Evolutionary conservation across 2,329 filamentous ascomycete genomes (phyloP), one percentile per base, ranked within the genome.

Genomic region (Fusarium marasasianum): DNA sequence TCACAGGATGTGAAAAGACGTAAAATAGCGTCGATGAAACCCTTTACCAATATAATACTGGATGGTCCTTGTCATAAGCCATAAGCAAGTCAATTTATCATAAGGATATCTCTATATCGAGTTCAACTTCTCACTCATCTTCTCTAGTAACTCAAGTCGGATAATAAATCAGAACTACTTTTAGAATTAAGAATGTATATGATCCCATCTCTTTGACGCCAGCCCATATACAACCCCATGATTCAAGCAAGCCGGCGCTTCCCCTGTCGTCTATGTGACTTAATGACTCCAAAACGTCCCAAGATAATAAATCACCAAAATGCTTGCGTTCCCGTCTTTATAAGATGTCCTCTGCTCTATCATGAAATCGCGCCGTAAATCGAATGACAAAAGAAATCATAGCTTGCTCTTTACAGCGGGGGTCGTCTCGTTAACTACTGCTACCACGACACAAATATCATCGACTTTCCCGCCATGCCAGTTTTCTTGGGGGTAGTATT

Each of bases 391-490:
- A 69, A 41, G 45, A 67, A 51, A 77, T 79, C 66, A 83, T 61
- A 83, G 71, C 72, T 83, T 83, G 79, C 81, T 82, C 68, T 77
- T 80, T 35, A 71, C 50, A 35, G 58, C 70, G 8, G 70, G 61
- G 24, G 66, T 54, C 24, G 91, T 90, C 75, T 95, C 92, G 14
- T 94, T 91, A 3, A 94, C 94, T 37, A 98, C 86, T 38, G 92
- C 90, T 20, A 95, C 91, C 57, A 99, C 86, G 9, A 94, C 94
- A 78, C 94, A 96, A 67, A 99, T 98, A 82, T 99, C 96, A 81
- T 99, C 96, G 26, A 97, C 90, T 83, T 99, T 99, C 59, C 96
- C 96, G 66, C 96, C 96, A 66, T 91, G 91, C 90, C 94, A 99
- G 66, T 91, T 90, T 82, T 98, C 96, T 43, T 92, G 87, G 0